A percentile compares a stretch with the other conserved stretches of the same genome.
These are phyloP conservation scores for Escovopsis weberi DNA, from an alignment of 2,329 filamentous ascomycete species.

Conservation along the genomic window DNA sequence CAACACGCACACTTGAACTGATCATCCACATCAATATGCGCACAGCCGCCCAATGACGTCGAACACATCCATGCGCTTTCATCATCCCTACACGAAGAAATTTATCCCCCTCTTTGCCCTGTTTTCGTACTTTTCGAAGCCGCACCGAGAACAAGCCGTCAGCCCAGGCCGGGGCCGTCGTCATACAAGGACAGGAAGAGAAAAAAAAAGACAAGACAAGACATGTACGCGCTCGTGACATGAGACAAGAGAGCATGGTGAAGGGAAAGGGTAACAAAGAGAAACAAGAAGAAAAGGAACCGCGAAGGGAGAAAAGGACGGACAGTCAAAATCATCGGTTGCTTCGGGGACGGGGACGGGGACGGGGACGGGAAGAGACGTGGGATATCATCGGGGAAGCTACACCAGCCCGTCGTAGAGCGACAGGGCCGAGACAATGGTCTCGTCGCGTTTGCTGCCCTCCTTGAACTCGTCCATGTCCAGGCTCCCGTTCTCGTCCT, in stretches of 20 bases:
- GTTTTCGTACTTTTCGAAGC: not conserved
- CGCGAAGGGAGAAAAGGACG: not conserved
- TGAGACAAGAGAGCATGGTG: not conserved
- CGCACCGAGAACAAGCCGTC: constrained; percentile 1
- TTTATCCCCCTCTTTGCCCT: not conserved
- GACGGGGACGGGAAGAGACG: no score
- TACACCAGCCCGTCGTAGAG: constrained; percentile 92
- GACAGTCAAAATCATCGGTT: no score
- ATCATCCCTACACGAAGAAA: no score
- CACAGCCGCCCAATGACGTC: no score
- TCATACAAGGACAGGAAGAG: not conserved
- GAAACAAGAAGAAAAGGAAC: constrained; percentile 1
- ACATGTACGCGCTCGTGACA: not conserved
- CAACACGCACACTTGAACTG: no score
- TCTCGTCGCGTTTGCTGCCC: constrained; percentile 96
- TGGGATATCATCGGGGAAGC: not conserved
- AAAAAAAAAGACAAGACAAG: not conserved
- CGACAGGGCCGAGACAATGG: constrained; percentile 91
- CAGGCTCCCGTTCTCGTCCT: constrained; percentile 94
- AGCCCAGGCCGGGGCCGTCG: not conserved
- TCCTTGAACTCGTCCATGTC: constrained; percentile 99
- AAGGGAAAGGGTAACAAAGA: not conserved
- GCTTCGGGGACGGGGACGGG: no score
- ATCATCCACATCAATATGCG: no score
- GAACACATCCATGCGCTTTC: no score